These are phyloP conservation scores for Terfezia boudieri DNA, from an alignment of 495 filamentous ascomycete genomes.

Conservation along the genomic window DNA sequence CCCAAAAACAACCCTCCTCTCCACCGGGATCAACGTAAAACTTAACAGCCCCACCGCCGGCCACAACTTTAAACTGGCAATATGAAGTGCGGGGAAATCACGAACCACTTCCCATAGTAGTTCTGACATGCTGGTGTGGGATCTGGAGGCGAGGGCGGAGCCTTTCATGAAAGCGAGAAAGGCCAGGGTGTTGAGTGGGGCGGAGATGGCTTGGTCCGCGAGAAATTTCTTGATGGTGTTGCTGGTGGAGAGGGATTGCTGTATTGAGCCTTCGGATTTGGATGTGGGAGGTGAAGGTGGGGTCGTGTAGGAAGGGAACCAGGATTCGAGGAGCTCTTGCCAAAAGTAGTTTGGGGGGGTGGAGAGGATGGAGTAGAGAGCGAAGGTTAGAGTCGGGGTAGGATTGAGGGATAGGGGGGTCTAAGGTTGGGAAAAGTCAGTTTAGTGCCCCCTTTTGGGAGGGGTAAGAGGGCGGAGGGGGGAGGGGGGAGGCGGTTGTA, in stretches of 20 bases:
- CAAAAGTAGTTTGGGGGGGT: slow-evolving; percentile 76
- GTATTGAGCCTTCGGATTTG: neutral
- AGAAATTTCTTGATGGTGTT: slow-evolving; percentile 65
- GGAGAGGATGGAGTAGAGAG: slow-evolving; percentile 49
- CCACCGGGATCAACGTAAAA: slow-evolving; percentile 58
- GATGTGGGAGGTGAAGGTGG: neutral
- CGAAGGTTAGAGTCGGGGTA: slow-evolving; percentile 50
- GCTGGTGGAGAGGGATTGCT: slow-evolving; percentile 31
- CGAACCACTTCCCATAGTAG: slow-evolving; percentile 2
- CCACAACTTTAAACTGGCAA: slow-evolving; percentile 62
- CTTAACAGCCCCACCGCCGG: slow-evolving; percentile 59
- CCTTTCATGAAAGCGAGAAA: slow-evolving; percentile 30
- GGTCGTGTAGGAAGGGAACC: slow-evolving; percentile 5
- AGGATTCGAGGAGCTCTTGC: slow-evolving; percentile 29
- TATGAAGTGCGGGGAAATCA: slow-evolving; percentile 48
- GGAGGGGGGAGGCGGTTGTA: slow-evolving; percentile 20
- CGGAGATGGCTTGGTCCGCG: slow-evolving; percentile 62
- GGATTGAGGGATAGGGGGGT: slow-evolving; percentile 32
- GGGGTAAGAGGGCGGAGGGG: neutral
- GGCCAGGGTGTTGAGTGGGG: slow-evolving; percentile 50
- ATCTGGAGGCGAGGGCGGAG: neutral
- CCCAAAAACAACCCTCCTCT: slow-evolving; percentile 53
- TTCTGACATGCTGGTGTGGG: neutral
- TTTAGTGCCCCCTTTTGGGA: slow-evolving; percentile 2
- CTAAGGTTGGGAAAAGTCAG: slow-evolving; percentile 17